A percentile compares a stretch with the other conserved stretches of the same genome.
These are phyloP conservation scores for Blastomyces parvus DNA, from an alignment of 2,329 filamentous ascomycete species.

Conservation along the genomic window DNA sequence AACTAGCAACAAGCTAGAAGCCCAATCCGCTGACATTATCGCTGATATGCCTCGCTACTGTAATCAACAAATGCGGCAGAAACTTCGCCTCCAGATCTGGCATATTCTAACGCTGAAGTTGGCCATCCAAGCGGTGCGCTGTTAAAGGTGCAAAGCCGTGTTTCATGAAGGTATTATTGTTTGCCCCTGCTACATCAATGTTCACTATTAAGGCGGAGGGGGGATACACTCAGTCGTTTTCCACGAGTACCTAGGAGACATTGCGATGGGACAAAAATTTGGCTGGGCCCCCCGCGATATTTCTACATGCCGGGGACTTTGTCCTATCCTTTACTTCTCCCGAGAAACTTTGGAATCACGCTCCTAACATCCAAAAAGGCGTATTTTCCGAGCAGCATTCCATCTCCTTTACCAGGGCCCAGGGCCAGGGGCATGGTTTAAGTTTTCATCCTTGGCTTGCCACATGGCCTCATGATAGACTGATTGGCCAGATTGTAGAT, in stretches of 20 bases:
- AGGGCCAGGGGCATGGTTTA: neutral
- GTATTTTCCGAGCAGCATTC: neutral
- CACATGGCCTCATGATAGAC: neutral
- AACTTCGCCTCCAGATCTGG: neutral
- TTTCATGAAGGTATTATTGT: too few relatives aligned
- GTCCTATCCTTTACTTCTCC: neutral
- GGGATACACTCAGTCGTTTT: neutral
- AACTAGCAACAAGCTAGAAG: neutral
- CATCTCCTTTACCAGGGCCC: neutral
- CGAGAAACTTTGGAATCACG: neutral
- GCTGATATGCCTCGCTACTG: neutral
- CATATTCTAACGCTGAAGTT: neutral
- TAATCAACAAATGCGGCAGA: neutral
- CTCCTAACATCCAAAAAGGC: neutral
- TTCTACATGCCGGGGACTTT: neutral
- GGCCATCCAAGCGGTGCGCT: neutral
- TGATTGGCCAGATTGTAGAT: neutral
- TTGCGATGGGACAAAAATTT: neutral
- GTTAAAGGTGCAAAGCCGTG: too few relatives aligned
- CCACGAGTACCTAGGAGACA: neutral
- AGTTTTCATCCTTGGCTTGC: neutral
- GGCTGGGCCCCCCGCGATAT: neutral
- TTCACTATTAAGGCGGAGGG: neutral
- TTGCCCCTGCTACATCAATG: neutral
- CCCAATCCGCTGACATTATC: neutral